Conservation (phyloP, 768 basidiomycete species). For the Calocybe cyanea region DNA sequence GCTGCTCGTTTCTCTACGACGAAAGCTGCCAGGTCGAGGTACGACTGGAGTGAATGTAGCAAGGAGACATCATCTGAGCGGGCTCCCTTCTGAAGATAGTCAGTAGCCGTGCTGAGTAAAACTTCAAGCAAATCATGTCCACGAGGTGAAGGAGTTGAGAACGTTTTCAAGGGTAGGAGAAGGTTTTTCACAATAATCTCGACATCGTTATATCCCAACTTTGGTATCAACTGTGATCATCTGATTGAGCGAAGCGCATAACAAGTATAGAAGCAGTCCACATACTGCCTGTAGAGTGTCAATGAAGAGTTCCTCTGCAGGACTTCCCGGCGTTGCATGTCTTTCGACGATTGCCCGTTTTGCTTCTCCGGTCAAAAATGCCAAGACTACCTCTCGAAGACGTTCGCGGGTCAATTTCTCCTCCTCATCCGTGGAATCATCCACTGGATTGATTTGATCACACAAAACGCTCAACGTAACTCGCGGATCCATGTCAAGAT, state of each 20-base stretch:
- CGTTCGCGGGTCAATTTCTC: slow-evolving; percentile 54
- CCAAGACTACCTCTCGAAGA: slow-evolving; percentile 54
- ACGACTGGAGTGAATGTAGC: slow-evolving; percentile 35
- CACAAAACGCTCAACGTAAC: slow-evolving; percentile 64
- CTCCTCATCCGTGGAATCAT: slow-evolving; percentile 52
- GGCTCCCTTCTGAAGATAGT: slow-evolving; percentile 10
- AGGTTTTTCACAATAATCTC: slow-evolving; percentile 50
- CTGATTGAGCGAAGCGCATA: background rate
- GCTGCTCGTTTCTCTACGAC: slow-evolving; percentile 38
- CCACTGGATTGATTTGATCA: slow-evolving; percentile 57
- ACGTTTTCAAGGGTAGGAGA: slow-evolving; percentile 47
- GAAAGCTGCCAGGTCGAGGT: slow-evolving; percentile 43
- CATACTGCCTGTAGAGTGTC: slow-evolving; percentile 48
- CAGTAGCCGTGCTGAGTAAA: slow-evolving; percentile 16
- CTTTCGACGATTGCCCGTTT: slow-evolving; percentile 40
- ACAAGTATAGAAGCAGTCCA: background rate
- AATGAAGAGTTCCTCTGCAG: slow-evolving; percentile 45
- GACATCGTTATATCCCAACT: slow-evolving; percentile 35
- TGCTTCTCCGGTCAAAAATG: slow-evolving; percentile 54
- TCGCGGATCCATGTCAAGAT: slow-evolving; percentile 59
- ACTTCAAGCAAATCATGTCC: slow-evolving; percentile 35
- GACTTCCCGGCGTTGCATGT: slow-evolving; percentile 38
- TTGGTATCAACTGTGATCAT: slow-evolving; percentile 45
- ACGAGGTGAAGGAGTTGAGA: slow-evolving; percentile 27
- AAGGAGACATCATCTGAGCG: slow-evolving; percentile 22